A percentile compares a stretch with the other conserved stretches of the same genome.
Evolutionary conservation across 495 filamentous ascomycete species (phyloP).

Genomic region (Talaromyces liani): DNA sequence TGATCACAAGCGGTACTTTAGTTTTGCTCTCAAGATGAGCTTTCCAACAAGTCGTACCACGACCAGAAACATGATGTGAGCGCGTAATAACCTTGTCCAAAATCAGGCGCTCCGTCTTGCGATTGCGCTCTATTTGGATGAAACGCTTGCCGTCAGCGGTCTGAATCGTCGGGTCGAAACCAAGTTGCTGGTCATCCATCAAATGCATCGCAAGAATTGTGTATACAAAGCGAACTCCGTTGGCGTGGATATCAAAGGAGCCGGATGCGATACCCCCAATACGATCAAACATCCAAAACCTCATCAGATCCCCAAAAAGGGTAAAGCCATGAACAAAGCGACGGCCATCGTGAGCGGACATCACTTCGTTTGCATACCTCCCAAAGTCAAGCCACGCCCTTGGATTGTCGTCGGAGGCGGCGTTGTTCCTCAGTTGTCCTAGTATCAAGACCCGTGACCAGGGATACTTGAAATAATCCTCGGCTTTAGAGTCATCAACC

Average conservation of each 20-base stretch:
- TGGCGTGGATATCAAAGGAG: background rate
- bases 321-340: background rate
- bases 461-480: background rate
- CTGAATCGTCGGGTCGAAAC: background rate
- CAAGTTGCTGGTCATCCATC: background rate
- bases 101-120: background rate
- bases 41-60: background rate
- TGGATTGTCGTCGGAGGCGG: background rate
- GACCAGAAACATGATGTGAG: background rate
- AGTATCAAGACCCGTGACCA: background rate
- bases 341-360: background rate
- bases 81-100: background rate
- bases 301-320: background rate
- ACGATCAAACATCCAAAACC: background rate
- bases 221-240: background rate
- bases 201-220: background rate
- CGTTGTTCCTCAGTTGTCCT: background rate
- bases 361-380: background rate
- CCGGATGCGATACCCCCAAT: background rate
- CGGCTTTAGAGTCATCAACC: background rate
- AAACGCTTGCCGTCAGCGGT: background rate
- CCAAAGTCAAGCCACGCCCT: background rate
- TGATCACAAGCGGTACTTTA: background rate
- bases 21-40: background rate
- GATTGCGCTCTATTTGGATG: background rate